Base-by-base conservation (phyloP, 169 alveolate species). In the Plasmodium yoelii region DNA sequence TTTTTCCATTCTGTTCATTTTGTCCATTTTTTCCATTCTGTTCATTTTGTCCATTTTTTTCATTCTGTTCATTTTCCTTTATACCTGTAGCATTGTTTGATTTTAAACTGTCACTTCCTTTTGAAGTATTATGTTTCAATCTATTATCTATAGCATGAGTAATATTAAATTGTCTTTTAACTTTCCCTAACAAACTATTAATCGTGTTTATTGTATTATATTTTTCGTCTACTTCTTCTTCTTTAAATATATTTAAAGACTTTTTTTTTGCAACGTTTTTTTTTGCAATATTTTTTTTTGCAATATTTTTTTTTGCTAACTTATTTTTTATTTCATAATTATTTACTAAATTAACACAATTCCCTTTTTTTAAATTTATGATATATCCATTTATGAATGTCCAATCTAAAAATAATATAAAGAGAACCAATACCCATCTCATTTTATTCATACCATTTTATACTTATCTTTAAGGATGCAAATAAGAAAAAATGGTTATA, bases 191-290 rank as follows among this genome's bases (percentile, higher is more conserved):
- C 73, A 80, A 60, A 46, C 90, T 80, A 49, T 80, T 80, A 59
- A 80, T 80, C 46, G 90, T 80, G 28, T 65, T 73, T 46, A 80
- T 80, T 19, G 67, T 67, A 28, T 80, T 80, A 47, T 80, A 80
- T 71, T 80, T 80, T 59, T 80, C 90, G 18, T 80, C 90, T 15
- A 80, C 90, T 71, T 80, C 90, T 60, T 80, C 90, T 39, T 80
- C 90, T 56, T 80, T 80, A 44, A 80, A 80, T 1, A 80, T 55
- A 34, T 34, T 15, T 80, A 19, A 49, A 80, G 55, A 13, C 5
- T 18, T 44, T 55, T 13, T 49, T 67, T 80, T 22, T n/a, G n/a
- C n/a, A n/a, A n/a, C n/a, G n/a, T n/a, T n/a, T 67, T 67, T 7
- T 46, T 77, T 69, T n/a, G n/a, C n/a, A n/a, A n/a, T n/a, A n/a